Evolutionary conservation across 257 asterid genomes (phyloP).

Genomic region (Solanum etuberosum): DNA sequence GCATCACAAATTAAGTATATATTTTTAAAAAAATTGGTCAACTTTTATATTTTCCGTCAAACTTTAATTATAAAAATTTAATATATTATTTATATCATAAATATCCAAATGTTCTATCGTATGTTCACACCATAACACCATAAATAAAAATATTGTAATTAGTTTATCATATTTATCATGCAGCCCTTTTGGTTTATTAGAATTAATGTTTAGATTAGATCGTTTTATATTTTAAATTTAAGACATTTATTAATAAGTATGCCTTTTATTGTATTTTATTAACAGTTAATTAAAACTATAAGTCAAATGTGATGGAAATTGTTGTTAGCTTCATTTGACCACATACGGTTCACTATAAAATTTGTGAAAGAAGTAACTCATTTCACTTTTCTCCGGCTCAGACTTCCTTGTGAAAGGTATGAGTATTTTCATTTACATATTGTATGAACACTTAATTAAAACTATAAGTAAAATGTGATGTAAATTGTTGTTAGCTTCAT

Average conservation of each 20-base stretch:
- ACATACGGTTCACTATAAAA: not conserved
- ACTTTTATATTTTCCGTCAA: not conserved
- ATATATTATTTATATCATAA: not conserved
- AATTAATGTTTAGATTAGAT: not conserved
- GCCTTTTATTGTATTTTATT: not conserved
- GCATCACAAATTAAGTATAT: not conserved
- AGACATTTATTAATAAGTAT: not conserved
- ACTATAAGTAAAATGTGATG: not conserved
- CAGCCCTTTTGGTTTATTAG: not conserved
- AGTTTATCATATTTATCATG: not conserved
- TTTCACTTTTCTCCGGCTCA: not conserved
- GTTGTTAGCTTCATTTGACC: not conserved
- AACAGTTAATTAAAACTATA: too few species aligned
- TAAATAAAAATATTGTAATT: too few species aligned
- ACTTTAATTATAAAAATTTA: not conserved
- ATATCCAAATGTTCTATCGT: too few species aligned
- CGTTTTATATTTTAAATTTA: not conserved
- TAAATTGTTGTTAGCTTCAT: not conserved
- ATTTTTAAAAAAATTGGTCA: not conserved
- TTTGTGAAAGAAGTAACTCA: not conserved
- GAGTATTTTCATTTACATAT: not conserved
- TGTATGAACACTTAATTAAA: too few species aligned
- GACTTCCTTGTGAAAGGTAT: not conserved
- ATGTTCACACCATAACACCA: not conserved
- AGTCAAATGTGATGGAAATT: not conserved